Evolutionary conservation across 2,329 filamentous ascomycete genomes (phyloP), one percentile per base, ranked within the genome.

Genomic region (Emmonsia crescens): DNA sequence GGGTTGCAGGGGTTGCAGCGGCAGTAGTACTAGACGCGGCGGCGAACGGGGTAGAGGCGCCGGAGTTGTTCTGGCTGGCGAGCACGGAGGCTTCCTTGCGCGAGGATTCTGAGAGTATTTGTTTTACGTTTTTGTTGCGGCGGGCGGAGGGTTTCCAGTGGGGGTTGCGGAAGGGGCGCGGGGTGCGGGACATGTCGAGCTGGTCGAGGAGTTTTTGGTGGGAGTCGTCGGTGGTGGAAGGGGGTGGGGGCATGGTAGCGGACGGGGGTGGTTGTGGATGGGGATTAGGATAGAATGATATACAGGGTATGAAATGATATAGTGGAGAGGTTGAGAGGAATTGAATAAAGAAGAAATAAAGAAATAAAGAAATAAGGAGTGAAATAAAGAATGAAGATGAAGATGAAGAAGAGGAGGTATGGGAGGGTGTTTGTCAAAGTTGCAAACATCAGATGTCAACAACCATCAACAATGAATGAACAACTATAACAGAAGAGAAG

Each of bases 111-210:
- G 91, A 89, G 64, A 99, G 82, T 65, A 99, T 94, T 69, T 96
- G 90, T 77, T 97, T 97, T 76, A 97, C 87, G 76, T 96, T 97
- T 81, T 99, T 99, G 84, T 99, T 99, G 76, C 94, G 90, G 59
- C 94, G 91, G 75, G 92, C 88, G 67, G 93, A 91, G 19, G 94
- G 91, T 72, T 89, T 91, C 94, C 94, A 99, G 73, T 85, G 79
- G 2, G 88, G 81, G 73, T 91, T 96, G 75, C 93, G 92, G 81
- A 96, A 99, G 70, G 86, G 88, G 78, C 95, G 96, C 69, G 86
- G 86, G 72, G 89, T 85, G 63, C 86, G 84, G 74, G 94, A 88
- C 70, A 96, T 91, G 80, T 99, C 94, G 71, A 97, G 89, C 73
- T 89, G 80, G 76, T 96, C 91, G 68, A 99, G 86, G 64, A 97